These are phyloP conservation scores for Parmelia sp. DNA, from an alignment of 495 filamentous ascomycete genomes.

Conservation along the genomic window DNA sequence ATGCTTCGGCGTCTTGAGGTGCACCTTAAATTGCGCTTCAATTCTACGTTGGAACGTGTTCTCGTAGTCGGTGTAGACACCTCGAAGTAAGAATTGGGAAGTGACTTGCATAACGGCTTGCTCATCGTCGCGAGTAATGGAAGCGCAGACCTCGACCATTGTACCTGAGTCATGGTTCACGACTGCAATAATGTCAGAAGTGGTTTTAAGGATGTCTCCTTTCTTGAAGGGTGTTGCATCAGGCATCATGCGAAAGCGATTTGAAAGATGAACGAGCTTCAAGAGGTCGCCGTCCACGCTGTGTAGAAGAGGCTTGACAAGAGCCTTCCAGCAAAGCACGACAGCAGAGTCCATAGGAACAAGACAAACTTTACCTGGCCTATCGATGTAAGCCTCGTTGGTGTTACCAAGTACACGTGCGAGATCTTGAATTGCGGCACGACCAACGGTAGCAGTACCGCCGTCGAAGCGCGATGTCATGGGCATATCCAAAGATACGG, in stretches of 20 bases:
- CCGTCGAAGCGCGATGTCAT: not conserved
- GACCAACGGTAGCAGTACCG: not conserved
- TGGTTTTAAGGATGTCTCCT: conserved; percentile 28
- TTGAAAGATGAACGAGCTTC: conserved; percentile 33
- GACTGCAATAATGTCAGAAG: conserved; percentile 24
- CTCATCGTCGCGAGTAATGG: conserved; percentile 24
- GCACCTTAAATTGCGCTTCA: conserved; percentile 10
- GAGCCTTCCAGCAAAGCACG: conserved; percentile 33
- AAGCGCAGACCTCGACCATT: conserved; percentile 28
- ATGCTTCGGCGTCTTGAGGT: not conserved
- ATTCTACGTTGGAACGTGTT: conserved; percentile 25
- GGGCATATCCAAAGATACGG: not conserved
- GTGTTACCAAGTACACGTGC: not conserved
- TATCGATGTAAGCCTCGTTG: not conserved
- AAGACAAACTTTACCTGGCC: not conserved
- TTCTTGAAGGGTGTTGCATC: conserved; percentile 25
- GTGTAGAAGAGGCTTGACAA: conserved; percentile 27
- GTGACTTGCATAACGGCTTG: conserved; percentile 28
- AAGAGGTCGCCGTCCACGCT: conserved; percentile 31
- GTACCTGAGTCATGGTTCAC: conserved; percentile 28
- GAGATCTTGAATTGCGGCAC: not conserved
- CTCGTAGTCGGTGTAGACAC: conserved; percentile 16
- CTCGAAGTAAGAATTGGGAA: conserved; percentile 31
- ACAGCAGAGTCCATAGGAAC: conserved; percentile 28
- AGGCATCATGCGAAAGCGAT: conserved; percentile 25